phyloP scores from a whole-genome alignment of 164 flowering plant genomes.

The Vitis rupestris region DNA sequence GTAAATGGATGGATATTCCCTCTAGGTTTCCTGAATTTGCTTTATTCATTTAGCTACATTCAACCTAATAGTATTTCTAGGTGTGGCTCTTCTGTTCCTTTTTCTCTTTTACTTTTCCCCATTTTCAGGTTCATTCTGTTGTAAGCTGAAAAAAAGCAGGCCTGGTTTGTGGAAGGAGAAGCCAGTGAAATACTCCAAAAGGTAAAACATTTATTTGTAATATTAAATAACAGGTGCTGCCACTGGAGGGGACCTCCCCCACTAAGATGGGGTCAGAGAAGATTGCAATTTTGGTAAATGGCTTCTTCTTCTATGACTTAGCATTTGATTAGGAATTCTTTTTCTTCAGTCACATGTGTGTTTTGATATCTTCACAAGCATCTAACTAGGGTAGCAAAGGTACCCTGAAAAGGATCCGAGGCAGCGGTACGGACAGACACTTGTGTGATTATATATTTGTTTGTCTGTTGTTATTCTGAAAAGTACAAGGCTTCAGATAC shows the following conservation, averaged over 20 bases:
- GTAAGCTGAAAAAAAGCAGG: too few species aligned
- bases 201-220: too few species aligned
- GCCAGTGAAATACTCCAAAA: too few species aligned
- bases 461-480: not conserved
- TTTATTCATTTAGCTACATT: too few species aligned
- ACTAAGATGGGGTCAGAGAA: not conserved
- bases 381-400: constrained; percentile 8
- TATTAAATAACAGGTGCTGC: not conserved
- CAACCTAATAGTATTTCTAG: too few species aligned
- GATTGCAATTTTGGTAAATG: not conserved
- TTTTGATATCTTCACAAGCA: not conserved
- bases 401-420: constrained; percentile 6
- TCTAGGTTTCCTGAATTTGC: not conserved
- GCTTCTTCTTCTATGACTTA: not conserved
- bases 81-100: too few species aligned
- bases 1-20: constrained; percentile 6
- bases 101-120: too few species aligned
- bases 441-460: constrained; percentile 5
- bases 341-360: constrained; percentile 3
- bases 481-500: constrained; percentile 14
- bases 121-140: too few species aligned
- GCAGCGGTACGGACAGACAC: not conserved
- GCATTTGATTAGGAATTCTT: not conserved
- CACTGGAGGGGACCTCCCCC: not conserved
- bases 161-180: too few species aligned